phyloP scores from a whole-genome alignment of 164 flowering plant species.

The Aristolochia contorta region DNA sequence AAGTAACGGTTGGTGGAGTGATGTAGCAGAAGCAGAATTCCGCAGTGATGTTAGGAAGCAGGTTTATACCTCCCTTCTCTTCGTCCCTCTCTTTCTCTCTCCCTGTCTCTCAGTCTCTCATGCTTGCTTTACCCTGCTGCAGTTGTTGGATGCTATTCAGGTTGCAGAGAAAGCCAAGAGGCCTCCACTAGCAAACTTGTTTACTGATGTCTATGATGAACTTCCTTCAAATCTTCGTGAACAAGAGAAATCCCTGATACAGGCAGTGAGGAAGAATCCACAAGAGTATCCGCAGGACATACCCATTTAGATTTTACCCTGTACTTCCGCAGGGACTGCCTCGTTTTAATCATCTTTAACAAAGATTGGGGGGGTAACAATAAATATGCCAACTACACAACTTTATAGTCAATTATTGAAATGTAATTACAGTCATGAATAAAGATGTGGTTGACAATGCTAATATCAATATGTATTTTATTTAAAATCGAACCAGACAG shows the following conservation, averaged over 20 bases:
- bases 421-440: background rate
- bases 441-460: too few species aligned
- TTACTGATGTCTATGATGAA: constrained; percentile 51
- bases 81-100: background rate
- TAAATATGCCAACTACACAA: background rate
- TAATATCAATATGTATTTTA: background rate
- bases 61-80: constrained; percentile 28
- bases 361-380: background rate
- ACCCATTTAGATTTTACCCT: constrained; percentile 19
- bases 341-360: background rate
- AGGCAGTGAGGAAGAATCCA: constrained; percentile 33
- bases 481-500: background rate
- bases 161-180: constrained; percentile 49
- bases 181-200: constrained; percentile 41
- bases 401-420: background rate
- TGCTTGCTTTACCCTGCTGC: constrained; percentile 8
- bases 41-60: constrained; percentile 44
- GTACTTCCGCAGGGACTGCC: background rate
- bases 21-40: constrained; percentile 44
- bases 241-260: constrained; percentile 43
- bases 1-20: constrained; percentile 76
- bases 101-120: background rate
- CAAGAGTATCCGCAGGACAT: constrained; percentile 47
- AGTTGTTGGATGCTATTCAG: constrained; percentile 54
- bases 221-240: constrained; percentile 39